Evolutionary conservation across 176 grass and related monocot species (phyloP), one percentile per base, ranked within the genome.

Genomic region (Cymbopogon citratus): DNA sequence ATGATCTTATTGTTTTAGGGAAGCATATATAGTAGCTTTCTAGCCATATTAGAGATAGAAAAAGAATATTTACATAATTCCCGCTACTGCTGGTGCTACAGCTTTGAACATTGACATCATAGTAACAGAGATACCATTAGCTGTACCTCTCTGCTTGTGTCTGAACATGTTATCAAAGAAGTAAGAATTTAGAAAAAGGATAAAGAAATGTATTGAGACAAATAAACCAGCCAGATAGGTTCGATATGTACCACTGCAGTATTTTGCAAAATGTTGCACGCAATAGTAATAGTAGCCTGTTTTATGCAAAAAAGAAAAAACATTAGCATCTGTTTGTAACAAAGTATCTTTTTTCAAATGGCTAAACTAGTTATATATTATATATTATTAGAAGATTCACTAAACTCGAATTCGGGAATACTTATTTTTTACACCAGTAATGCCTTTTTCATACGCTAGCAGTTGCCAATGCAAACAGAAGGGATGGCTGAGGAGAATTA

Each of bases 271-370:
- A 91, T 87, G 63, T 91, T 94, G 63, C 84, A 89, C 0, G 80
- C 86, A 79, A 81, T 94, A 7, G 87, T 94, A 56, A 94, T 91
- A 0, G 86, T 94, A 28, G 89, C 89, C 86, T 94, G 89, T 87
- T 85, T 72, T 44, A 24, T 79, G 68, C 15, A 74, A 41, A 81
- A 28, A 59, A 59, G 63, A 33, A 25, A 33, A 33, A 33, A 33
- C 48, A 88, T 81, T 23, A 83, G 19, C 82, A 65, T 51, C 57
- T 31, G 0, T 54, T 69, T 18, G 26, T 61, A 54, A 79, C 63
- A 16, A 31, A 43, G 34, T 27, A 56, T 8, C 51, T 4, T 27
- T 27, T 59, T 56, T 59, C 25, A 63, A 70, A 80, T 46, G 14
- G 69, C 16, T 73, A 0, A 63, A 14, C 29, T 49, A 8, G 1